Evolutionary conservation across 352 stramenopile genomes (phyloP).

Genomic region (Phytophthora idaei): DNA sequence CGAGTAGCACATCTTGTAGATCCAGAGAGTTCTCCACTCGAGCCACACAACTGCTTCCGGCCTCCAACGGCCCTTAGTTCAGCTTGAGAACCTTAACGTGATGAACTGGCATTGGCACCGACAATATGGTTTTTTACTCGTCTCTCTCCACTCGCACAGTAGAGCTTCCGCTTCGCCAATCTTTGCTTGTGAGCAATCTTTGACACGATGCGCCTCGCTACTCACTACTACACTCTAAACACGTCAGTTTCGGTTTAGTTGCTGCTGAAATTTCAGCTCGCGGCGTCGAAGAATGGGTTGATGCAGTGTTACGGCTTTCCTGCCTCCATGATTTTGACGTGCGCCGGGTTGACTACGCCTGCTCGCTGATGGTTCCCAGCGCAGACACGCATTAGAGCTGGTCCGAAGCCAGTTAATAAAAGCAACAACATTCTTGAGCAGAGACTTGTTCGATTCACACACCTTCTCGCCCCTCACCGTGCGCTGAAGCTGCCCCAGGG

Average conservation of each 20-base stretch:
- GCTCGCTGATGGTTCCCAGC: neutral
- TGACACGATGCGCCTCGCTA: constrained; percentile 5
- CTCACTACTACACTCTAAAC: constrained; percentile 1
- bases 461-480: constrained; percentile 2
- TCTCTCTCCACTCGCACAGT: constrained; percentile 6
- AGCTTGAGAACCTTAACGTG: neutral
- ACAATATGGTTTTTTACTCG: neutral
- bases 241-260: neutral
- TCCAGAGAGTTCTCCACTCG: neutral
- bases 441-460: constrained; percentile 5
- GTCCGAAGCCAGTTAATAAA: constrained; percentile 12
- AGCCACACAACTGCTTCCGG: neutral
- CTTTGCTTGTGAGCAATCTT: constrained; percentile 1
- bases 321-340: no score
- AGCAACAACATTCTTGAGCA: constrained; percentile 6
- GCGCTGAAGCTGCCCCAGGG: neutral
- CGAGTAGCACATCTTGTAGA: neutral
- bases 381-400: constrained; percentile 9
- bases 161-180: constrained; percentile 2
- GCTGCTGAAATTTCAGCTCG: no score
- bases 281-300: no score
- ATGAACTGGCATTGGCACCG: neutral
- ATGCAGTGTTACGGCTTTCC: no score
- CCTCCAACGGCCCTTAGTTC: neutral
- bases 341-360: no score